These are phyloP conservation scores for Albophoma yamanashiensis DNA, from an alignment of 2,329 filamentous ascomycete genomes.

Conservation along the genomic window DNA sequence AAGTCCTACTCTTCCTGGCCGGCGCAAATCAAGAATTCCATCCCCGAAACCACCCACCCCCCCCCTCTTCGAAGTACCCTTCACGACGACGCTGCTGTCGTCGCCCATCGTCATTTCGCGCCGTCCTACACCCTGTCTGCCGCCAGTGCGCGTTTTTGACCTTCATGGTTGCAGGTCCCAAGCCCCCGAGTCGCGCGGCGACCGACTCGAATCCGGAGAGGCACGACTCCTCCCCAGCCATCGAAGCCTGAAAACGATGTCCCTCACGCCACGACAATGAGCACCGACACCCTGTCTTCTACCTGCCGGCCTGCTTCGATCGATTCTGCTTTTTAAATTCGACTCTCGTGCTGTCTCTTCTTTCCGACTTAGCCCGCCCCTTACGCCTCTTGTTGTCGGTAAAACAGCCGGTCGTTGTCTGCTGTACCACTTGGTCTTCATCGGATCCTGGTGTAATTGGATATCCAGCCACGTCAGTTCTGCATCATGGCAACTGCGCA, in stretches of 20 bases:
- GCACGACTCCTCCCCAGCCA: not conserved
- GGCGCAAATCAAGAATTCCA: conserved; percentile 5
- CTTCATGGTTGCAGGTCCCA: not conserved
- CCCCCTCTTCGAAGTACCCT: not conserved
- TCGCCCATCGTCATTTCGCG: not conserved
- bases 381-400: conserved; percentile 1
- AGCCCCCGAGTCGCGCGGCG: not conserved
- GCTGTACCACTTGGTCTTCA: conserved; percentile 4
- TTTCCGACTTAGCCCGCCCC: conserved; percentile 9
- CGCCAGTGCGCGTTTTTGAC: not conserved
- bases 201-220: not conserved
- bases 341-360: conserved; percentile 20
- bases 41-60: conserved; percentile 2
- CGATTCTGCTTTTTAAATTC: conserved; percentile 44
- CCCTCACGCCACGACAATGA: conserved; percentile 40
- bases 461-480: conserved; percentile 9
- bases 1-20: conserved; percentile 4
- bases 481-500: conserved; percentile 35
- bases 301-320: conserved; percentile 40
- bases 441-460: conserved; percentile 11
- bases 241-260: conserved; percentile 16
- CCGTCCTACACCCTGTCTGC: not conserved
- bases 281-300: conserved; percentile 37
- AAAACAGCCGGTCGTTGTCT: conserved; percentile 3
- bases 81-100: not conserved